Conservation (phyloP, 352 stramenopile genomes). For the Phytophthora cryptogea region DNA sequence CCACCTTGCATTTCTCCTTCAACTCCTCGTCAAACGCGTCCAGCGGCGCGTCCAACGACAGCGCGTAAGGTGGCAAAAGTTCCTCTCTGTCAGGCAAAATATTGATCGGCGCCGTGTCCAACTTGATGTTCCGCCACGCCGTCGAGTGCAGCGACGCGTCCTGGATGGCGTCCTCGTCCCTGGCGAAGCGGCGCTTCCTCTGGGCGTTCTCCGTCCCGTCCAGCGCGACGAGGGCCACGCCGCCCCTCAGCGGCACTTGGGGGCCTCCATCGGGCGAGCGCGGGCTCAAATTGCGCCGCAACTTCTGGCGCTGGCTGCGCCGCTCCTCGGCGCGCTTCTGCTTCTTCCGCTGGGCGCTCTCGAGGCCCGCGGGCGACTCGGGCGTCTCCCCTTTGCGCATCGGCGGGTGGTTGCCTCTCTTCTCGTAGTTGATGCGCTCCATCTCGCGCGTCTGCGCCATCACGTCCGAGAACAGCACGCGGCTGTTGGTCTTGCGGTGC, state of each 20-base stretch:
- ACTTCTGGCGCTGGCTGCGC: conserved; percentile 49
- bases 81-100: conserved; percentile 38
- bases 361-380: conserved; percentile 4
- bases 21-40: conserved; percentile 44
- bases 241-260: conserved; percentile 23
- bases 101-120: conserved; percentile 42
- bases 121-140: conserved; percentile 56
- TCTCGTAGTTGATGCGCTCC: conserved; percentile 41
- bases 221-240: conserved; percentile 31
- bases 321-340: conserved; percentile 57
- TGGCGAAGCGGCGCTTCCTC: conserved; percentile 31
- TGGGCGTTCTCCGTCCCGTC: conserved; percentile 12
- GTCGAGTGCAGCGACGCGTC: conserved; percentile 61
- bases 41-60: conserved; percentile 42
- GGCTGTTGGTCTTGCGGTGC: conserved; percentile 37
- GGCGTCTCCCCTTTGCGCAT: conserved; percentile 55
- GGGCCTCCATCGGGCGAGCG: conserved; percentile 47
- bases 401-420: conserved; percentile 24
- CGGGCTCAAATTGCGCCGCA: conserved; percentile 50
- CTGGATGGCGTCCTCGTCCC: conserved; percentile 46
- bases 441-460: conserved; percentile 67
- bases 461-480: conserved; percentile 52
- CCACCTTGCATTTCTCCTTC: conserved; percentile 36
- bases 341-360: conserved; percentile 31
- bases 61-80: conserved; percentile 39